A percentile compares a stretch with the other conserved stretches of the same genome.
phyloP scores from a whole-genome alignment of 2,329 filamentous ascomycete species.

The Cordyceps cateniannulata region DNA sequence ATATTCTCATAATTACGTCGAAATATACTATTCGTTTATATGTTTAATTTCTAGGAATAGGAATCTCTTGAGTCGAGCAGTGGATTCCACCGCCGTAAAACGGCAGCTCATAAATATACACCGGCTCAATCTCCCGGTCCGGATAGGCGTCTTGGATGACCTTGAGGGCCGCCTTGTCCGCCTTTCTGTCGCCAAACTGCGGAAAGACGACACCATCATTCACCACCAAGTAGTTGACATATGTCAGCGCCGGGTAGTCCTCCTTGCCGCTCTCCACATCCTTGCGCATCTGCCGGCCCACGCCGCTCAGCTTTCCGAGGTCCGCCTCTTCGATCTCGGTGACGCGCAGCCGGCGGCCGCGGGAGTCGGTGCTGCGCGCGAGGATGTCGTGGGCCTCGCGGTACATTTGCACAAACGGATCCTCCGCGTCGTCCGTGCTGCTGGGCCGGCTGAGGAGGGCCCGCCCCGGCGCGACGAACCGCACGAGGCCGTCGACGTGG shows the following conservation, averaged over 20 bases:
- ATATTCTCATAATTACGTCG: too few species aligned
- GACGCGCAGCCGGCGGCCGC: conserved; percentile 18
- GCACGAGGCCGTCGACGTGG: conserved; percentile 24
- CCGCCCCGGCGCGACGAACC: conserved; percentile 20
- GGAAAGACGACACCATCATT: conserved; percentile 24
- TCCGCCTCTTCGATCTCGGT: conserved; percentile 22
- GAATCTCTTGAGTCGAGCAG: conserved; percentile 23
- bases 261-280: not conserved
- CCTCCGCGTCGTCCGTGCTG: not conserved
- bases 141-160: conserved; percentile 13
- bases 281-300: conserved; percentile 9
- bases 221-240: conserved; percentile 24
- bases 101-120: conserved; percentile 17
- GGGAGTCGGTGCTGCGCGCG: conserved; percentile 15
- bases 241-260: conserved; percentile 15
- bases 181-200: conserved; percentile 20
- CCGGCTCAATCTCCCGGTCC: conserved; percentile 16
- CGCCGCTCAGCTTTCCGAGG: conserved; percentile 9
- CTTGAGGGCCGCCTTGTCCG: conserved; percentile 19
- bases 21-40: too few species aligned
- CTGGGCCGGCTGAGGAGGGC: conserved; percentile 20
- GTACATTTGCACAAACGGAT: conserved; percentile 17
- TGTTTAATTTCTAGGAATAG: conserved; percentile 5
- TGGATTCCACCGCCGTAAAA: conserved; percentile 22
- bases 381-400: conserved; percentile 19